phyloP scores from a whole-genome alignment of 495 filamentous ascomycete species.

The Aspergillus incahuasiensis region DNA sequence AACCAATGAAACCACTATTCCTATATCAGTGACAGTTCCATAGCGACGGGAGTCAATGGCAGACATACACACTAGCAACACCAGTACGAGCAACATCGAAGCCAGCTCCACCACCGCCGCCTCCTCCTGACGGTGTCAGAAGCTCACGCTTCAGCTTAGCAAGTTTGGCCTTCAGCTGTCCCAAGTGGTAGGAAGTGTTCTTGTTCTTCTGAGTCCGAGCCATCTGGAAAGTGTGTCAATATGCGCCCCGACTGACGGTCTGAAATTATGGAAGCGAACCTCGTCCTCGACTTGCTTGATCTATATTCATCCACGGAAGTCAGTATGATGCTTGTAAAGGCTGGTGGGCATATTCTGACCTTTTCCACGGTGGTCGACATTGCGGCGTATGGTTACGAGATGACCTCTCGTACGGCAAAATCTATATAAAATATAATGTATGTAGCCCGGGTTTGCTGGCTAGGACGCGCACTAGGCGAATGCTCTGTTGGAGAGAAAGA shows the following conservation, averaged over 20 bases:
- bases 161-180: conserved; percentile 97
- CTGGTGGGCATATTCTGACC: conserved; percentile 46
- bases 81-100: conserved; percentile 98
- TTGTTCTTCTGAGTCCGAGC: conserved; percentile 98
- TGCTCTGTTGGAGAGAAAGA: conserved; percentile 12
- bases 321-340: conserved; percentile 17
- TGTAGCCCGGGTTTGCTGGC: not conserved
- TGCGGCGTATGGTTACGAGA: conserved; percentile 40
- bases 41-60: not conserved
- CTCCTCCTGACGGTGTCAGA: conserved; percentile 74
- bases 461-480: not conserved
- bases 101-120: conserved; percentile 75
- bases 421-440: conserved; percentile 6
- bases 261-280: conserved; percentile 42
- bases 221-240: conserved; percentile 56
- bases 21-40: conserved; percentile 13
- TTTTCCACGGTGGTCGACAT: conserved; percentile 98
- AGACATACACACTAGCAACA: conserved; percentile 84
- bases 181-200: conserved; percentile 82
- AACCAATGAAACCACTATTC: conserved; percentile 58
- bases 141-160: conserved; percentile 96
- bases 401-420: conserved; percentile 18
- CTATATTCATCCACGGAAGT: conserved; percentile 42
- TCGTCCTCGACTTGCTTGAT: conserved; percentile 98
- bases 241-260: not conserved